phyloP scores from a whole-genome alignment of 2,329 filamentous ascomycete species.

The Cercospora beticola region DNA sequence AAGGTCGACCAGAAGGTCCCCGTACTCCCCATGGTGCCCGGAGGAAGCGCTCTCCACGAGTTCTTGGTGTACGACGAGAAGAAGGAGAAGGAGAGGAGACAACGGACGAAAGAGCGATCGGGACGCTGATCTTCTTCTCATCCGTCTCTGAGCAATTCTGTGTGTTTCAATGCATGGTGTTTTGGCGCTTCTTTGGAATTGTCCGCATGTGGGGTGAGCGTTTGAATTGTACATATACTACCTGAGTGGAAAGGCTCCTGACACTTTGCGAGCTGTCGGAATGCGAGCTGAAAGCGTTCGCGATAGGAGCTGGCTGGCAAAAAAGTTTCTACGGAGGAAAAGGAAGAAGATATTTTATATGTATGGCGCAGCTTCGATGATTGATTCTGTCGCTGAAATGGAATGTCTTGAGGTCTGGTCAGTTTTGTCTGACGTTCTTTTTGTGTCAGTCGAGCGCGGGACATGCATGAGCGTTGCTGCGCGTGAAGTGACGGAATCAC shows the following conservation, averaged over 20 bases:
- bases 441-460: background rate
- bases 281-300: background rate
- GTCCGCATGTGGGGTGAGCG: constrained; percentile 3
- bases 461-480: background rate
- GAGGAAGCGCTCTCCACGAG: constrained; percentile 82
- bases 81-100: constrained; percentile 43
- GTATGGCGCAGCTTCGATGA: constrained; percentile 2
- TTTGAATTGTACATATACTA: constrained; percentile 11
- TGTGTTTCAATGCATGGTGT: constrained; percentile 20
- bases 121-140: constrained; percentile 34
- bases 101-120: constrained; percentile 39
- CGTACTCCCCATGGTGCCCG: constrained; percentile 96
- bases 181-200: background rate
- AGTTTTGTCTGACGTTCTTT: background rate
- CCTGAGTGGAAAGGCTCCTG: background rate
- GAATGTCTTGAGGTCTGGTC: constrained; percentile 7
- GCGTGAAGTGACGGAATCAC: too few relatives aligned
- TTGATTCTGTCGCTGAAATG: constrained; percentile 1
- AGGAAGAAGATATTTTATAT: background rate
- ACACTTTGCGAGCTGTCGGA: background rate
- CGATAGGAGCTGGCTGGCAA: background rate
- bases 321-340: constrained; percentile 6
- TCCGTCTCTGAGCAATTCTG: background rate
- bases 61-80: constrained; percentile 85
- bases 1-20: constrained; percentile 86